phyloP scores from a whole-genome alignment of 2,329 filamentous ascomycete genomes.

The Blastomyces parvus region DNA sequence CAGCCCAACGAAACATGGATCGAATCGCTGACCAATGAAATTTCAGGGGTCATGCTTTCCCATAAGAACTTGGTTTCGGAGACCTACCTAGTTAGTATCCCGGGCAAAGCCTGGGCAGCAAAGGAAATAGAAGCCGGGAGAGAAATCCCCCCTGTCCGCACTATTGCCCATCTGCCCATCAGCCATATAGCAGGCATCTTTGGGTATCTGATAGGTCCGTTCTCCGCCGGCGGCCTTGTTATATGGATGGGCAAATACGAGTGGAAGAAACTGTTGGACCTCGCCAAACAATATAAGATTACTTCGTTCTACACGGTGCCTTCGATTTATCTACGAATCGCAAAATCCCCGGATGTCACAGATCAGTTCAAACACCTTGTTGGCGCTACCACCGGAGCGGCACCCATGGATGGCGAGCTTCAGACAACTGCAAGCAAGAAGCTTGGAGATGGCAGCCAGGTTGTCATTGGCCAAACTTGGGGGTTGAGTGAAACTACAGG shows the following conservation, averaged over 20 bases:
- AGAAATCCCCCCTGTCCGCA: neutral
- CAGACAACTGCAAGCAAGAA: constrained; percentile 4
- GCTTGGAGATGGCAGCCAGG: constrained; percentile 1
- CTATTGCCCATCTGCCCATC: constrained; percentile 1
- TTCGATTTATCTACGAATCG: constrained; percentile 2
- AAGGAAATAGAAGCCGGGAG: constrained; percentile 2
- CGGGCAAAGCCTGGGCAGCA: neutral
- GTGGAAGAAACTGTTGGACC: constrained; percentile 6
- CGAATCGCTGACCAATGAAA: neutral
- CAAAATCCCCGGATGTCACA: constrained; percentile 6
- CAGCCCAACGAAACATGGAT: neutral
- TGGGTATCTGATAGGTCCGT: constrained; percentile 1
- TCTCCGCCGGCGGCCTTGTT: constrained; percentile 3
- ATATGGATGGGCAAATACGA: constrained; percentile 8
- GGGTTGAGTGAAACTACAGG: constrained; percentile 6
- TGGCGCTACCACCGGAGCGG: neutral
- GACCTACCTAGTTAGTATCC: neutral
- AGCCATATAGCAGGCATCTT: constrained; percentile 7
- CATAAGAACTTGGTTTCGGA: constrained; percentile 6
- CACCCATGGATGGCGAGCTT: constrained; percentile 3
- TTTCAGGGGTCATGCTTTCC: constrained; percentile 4
- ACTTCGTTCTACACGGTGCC: constrained; percentile 5
- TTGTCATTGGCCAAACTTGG: constrained; percentile 3
- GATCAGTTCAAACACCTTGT: constrained; percentile 2
- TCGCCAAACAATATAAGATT: constrained; percentile 5